Evolutionary conservation across 257 asterid species (phyloP).

Genomic region (Mentha longifolia): DNA sequence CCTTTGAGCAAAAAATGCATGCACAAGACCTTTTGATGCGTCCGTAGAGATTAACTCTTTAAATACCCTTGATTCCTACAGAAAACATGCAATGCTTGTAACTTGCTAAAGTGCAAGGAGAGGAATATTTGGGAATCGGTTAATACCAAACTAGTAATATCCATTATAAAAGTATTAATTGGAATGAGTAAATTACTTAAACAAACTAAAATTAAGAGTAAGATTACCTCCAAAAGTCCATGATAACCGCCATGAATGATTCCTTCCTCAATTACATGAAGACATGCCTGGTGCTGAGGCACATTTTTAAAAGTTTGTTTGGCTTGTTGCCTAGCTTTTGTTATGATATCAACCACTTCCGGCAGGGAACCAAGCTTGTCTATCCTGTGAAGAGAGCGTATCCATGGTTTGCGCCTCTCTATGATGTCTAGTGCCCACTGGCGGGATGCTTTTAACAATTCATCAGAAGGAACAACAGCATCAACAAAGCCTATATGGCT

Average conservation of each 20-base stretch:
- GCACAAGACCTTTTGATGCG: constrained; percentile 87
- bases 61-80: constrained; percentile 72
- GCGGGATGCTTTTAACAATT: constrained; percentile 70
- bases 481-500: constrained; percentile 83
- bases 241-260: constrained; percentile 87
- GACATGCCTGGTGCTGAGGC: constrained; percentile 95
- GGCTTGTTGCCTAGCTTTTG: constrained; percentile 72
- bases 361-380: constrained; percentile 82
- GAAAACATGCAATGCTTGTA: constrained; percentile 28
- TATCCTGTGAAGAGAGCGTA: constrained; percentile 76
- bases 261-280: constrained; percentile 90
- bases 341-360: constrained; percentile 62
- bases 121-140: background rate
- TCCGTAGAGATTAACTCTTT: constrained; percentile 65
- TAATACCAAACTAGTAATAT: constrained; percentile 18
- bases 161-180: background rate
- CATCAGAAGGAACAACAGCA: constrained; percentile 70
- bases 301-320: constrained; percentile 66
- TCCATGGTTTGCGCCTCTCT: constrained; percentile 78
- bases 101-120: constrained; percentile 24
- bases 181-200: no score
- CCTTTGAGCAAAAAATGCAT: constrained; percentile 88
- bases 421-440: constrained; percentile 91
- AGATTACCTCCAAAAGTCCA: constrained; percentile 79
- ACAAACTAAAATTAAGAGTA: no score